A percentile compares a stretch with the other conserved stretches of the same genome.
phyloP scores from a whole-genome alignment of 176 grass and related monocot genomes.

The Thalia dealbata region DNA sequence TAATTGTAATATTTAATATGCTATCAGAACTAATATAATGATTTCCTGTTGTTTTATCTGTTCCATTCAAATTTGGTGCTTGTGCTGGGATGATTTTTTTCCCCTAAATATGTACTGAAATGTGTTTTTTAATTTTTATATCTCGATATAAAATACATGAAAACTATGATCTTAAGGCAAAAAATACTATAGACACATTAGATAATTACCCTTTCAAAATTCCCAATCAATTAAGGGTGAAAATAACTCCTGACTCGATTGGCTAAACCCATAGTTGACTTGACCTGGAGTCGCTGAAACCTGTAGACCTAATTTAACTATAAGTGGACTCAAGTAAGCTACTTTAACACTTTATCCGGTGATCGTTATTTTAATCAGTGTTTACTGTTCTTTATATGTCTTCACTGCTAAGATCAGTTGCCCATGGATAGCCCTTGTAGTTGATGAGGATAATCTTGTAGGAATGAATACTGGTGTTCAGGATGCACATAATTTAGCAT shows the following conservation, averaged over 20 bases:
- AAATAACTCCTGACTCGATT: not conserved
- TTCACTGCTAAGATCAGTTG: not conserved
- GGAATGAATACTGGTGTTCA: slow-evolving; percentile 98
- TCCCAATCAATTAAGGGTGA: not conserved
- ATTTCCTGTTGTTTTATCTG: too few species aligned
- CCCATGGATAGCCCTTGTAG: slow-evolving; percentile 1
- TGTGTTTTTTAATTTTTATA: too few species aligned
- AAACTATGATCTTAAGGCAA: too few species aligned
- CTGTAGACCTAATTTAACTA: not conserved
- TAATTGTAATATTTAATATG: too few species aligned
- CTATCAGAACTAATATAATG: too few species aligned
- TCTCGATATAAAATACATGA: too few species aligned
- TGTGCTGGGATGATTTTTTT: too few species aligned
- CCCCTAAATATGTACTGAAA: too few species aligned
- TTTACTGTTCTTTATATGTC: not conserved
- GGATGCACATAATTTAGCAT: slow-evolving; percentile 90
- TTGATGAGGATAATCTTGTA: slow-evolving; percentile 28
- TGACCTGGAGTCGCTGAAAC: not conserved
- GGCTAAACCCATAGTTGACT: not conserved
- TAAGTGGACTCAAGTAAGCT: not conserved
- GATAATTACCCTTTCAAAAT: too few species aligned
- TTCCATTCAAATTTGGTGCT: too few species aligned
- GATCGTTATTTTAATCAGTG: not conserved
- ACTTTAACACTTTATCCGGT: not conserved
- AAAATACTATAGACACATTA: too few species aligned